Evolutionary conservation across 2,329 filamentous ascomycete species (phyloP), one percentile per base, ranked within the genome.

Genomic region (Talaromyces sp.): DNA sequence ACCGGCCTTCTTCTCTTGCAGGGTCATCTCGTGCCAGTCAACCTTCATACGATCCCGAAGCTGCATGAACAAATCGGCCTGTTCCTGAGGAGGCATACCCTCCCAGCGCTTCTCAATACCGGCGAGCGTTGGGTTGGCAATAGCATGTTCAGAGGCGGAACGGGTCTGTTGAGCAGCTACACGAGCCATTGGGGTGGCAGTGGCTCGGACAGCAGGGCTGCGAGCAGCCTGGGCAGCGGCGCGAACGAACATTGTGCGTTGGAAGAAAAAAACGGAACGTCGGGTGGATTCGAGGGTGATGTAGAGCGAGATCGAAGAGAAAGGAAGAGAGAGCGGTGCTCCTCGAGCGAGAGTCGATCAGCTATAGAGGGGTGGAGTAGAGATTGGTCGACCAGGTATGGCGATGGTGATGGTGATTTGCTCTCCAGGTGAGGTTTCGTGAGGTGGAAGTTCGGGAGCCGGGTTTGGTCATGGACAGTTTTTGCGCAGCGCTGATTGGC

Each of bases 61-160:
- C 71, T 90, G 84, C 95, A 99, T 99, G 95, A 95, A 99, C 73
- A 99, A 84, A 77, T 99, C 95, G 70, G 95, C 95, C 87, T 99
- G 95, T 86, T 99, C 95, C 85, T 96, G 92, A 68, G 95, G 92
- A 64, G 93, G 93, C 91, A 98, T 93, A 67, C 84, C 86, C 84
- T 99, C 95, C 95, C 95, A 99, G 84, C 95, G 86, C 89, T 96
- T 97, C 88, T 99, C 95, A 76, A 99, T 98, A 82, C 96, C 92
- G 80, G 92, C 91, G 75, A 99, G 87, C 64, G 92, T 97, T 71
- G 96, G 95, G 84, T 97, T 98, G 75, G 93, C 96, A 81, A 99
- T 96, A 77, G 93, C 93, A 79, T 96, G 92, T 71, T 90, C 90
- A 72, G 89, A 86, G 73, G 86, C 82, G 75, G 75, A 71, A 68